Conservation (phyloP, 2,329 filamentous ascomycete genomes). For the Cladosporium halotolerans region DNA sequence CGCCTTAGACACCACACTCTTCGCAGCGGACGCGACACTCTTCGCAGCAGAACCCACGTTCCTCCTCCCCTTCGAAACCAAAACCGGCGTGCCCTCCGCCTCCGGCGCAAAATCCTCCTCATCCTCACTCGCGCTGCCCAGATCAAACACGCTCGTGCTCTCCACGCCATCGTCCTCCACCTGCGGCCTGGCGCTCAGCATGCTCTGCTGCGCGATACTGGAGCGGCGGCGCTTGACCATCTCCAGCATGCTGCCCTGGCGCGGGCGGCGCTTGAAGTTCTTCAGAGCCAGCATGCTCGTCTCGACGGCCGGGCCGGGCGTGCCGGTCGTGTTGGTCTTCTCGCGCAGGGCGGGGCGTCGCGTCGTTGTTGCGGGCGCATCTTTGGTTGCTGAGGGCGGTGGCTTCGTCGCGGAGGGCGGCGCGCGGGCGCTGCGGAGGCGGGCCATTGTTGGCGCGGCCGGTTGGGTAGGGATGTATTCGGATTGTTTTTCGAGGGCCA, state of each 20-base stretch:
- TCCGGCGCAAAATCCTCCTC: conserved; percentile 52
- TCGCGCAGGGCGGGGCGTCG: conserved; percentile 4
- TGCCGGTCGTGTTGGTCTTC: conserved; percentile 9
- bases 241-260: conserved; percentile 45
- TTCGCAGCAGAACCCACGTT: conserved; percentile 19
- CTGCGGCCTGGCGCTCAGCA: conserved; percentile 2
- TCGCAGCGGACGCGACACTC: conserved; percentile 21
- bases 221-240: conserved; percentile 39
- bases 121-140: conserved; percentile 18
- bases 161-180: conserved; percentile 30
- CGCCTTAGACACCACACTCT: background rate
- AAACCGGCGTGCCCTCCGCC: conserved; percentile 62
- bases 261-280: conserved; percentile 44
- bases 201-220: conserved; percentile 16
- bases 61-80: conserved; percentile 38
- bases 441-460: conserved; percentile 1
- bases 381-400: background rate
- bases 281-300: conserved; percentile 43
- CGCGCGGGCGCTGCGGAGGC: conserved; percentile 6
- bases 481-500: no score
- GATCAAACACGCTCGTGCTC: conserved; percentile 24
- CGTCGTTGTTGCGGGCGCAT: background rate
- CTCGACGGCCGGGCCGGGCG: conserved; percentile 30
- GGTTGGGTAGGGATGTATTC: no score
- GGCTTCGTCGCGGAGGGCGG: background rate